Conservation (phyloP, 1,284 basidiomycete genomes). For the Puccinia coronata region DNA sequence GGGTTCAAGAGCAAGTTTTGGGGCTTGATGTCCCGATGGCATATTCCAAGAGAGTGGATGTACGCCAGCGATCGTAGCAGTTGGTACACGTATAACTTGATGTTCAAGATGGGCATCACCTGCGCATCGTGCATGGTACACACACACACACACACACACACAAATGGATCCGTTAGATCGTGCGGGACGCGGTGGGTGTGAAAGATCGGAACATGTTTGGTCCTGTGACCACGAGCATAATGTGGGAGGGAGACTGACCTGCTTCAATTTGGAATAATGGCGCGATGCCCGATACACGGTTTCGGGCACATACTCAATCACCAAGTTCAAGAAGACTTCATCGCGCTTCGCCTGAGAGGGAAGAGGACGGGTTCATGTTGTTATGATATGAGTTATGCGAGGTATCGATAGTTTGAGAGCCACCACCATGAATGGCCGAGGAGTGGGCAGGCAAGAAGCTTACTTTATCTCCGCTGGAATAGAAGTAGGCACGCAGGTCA, state of each 20-base stretch:
- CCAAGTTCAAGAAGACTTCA: constrained; percentile 98
- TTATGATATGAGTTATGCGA: background rate
- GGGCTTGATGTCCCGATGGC: constrained; percentile 97
- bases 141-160: too few species aligned
- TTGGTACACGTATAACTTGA: constrained; percentile 98
- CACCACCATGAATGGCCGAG: too few species aligned
- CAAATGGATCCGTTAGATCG: too few species aligned
- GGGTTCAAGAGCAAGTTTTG: constrained; percentile 98
- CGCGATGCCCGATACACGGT: constrained; percentile 98
- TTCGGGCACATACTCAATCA: constrained; percentile 98
- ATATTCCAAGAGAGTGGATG: constrained; percentile 88
- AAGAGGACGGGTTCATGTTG: constrained; percentile 6
- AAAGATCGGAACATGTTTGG: background rate
- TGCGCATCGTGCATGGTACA: background rate
- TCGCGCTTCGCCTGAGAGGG: constrained; percentile 72
- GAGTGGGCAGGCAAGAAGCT: constrained; percentile 17
- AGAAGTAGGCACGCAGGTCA: constrained; percentile 97
- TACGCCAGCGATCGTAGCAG: constrained; percentile 94
- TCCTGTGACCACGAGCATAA: background rate
- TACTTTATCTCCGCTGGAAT: constrained; percentile 99
- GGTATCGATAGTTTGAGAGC: constrained; percentile 18
- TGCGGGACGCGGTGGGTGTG: too few species aligned
- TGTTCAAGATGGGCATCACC: constrained; percentile 98
- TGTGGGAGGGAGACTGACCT: constrained; percentile 59
- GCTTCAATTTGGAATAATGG: constrained; percentile 99